phyloP scores from a whole-genome alignment of 2,329 filamentous ascomycete species.

The Beauveria asiatica region DNA sequence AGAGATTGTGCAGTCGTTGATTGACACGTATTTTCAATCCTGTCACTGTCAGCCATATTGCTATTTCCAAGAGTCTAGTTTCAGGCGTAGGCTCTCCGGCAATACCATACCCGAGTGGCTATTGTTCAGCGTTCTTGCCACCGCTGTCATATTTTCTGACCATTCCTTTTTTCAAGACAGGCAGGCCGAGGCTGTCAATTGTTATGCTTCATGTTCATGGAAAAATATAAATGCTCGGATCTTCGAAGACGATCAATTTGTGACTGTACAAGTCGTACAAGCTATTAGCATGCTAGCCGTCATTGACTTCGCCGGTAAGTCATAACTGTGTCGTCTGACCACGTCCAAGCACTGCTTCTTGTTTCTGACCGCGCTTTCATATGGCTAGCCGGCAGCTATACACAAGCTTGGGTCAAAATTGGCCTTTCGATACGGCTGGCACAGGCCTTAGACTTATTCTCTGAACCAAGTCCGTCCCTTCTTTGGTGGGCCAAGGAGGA shows the following conservation, averaged over 20 bases:
- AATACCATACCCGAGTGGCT: neutral
- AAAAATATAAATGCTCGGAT: neutral
- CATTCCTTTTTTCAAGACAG: neutral
- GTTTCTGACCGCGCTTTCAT: neutral
- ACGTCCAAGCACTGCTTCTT: neutral
- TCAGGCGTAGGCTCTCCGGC: neutral
- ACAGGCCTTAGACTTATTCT: neutral
- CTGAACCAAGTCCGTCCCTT: neutral
- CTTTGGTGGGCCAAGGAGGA: neutral
- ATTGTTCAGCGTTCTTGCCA: neutral
- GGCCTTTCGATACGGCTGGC: neutral
- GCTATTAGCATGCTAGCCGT: neutral
- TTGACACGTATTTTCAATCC: neutral
- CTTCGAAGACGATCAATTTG: constrained; percentile 56
- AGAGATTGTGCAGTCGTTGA: neutral
- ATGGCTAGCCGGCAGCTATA: neutral
- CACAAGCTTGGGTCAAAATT: neutral
- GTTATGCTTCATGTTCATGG: neutral
- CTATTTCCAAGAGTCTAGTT: neutral
- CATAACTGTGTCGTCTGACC: neutral
- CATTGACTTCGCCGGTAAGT: neutral
- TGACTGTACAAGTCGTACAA: constrained; percentile 62
- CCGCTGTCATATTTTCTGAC: neutral
- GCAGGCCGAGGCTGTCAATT: neutral
- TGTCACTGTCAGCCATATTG: neutral